Conservation (phyloP, 108 stramenopile species). For the Aurantiochytrium sp. region DNA sequence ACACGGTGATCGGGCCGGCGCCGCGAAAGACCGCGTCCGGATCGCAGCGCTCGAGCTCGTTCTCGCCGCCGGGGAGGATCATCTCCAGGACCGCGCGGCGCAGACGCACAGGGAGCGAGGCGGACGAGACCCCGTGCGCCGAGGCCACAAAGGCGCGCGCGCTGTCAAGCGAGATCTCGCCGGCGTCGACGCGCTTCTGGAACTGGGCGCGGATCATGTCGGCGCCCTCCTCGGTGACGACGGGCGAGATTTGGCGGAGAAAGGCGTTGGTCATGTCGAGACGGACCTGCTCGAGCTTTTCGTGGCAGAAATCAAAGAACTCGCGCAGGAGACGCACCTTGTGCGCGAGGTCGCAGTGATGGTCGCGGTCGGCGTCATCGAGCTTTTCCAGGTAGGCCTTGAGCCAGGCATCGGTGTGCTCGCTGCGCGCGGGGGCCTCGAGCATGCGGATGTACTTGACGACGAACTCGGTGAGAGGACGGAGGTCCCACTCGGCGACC, state of each 20-base stretch:
- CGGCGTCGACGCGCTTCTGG: background rate
- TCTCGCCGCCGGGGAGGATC: background rate
- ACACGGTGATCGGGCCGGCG: background rate
- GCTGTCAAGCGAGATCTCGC: background rate
- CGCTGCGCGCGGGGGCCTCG: background rate
- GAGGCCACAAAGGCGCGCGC: background rate
- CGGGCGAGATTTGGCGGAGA: background rate
- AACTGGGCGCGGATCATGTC: background rate
- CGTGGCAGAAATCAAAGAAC: background rate
- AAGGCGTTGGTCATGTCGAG: background rate
- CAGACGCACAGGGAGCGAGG: background rate
- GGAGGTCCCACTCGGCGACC: background rate
- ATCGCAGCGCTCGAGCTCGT: background rate
- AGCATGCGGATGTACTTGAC: constrained; percentile 20
- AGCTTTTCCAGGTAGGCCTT: background rate
- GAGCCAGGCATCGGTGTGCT: background rate
- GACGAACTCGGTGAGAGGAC: background rate
- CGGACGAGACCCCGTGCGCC: too few relatives aligned
- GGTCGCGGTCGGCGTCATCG: background rate
- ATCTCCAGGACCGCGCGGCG: background rate
- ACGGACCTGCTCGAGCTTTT: background rate
- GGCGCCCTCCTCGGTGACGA: constrained; percentile 5
- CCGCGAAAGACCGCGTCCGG: background rate
- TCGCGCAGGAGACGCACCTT: background rate
- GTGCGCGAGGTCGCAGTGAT: background rate